Conservation (phyloP, 495 filamentous ascomycete species). For the Xylaria acuta region DNA sequence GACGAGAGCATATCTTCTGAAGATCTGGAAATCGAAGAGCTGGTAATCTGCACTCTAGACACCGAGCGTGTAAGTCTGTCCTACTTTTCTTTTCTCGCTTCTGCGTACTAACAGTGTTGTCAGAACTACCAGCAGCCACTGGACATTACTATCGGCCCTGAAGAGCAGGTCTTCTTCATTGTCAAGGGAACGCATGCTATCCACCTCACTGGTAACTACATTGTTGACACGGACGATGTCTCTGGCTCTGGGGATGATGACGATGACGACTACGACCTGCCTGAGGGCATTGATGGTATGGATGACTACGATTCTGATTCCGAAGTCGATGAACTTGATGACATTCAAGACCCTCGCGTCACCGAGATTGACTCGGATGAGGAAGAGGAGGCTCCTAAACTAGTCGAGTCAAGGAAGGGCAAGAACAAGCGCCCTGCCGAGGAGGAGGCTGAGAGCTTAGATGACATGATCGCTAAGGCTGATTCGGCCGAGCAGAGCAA, state of each 20-base stretch:
- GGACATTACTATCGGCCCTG: constrained; percentile 84
- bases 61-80: constrained; percentile 60
- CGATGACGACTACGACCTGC: constrained; percentile 80
- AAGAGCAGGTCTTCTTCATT: constrained; percentile 89
- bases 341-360: constrained; percentile 79
- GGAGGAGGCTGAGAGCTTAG: constrained; percentile 70
- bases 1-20: constrained; percentile 65
- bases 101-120: constrained; percentile 39
- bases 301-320: constrained; percentile 70
- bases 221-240: constrained; percentile 62
- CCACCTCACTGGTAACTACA: constrained; percentile 94
- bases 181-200: constrained; percentile 88
- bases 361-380: constrained; percentile 83
- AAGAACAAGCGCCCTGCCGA: constrained; percentile 90
- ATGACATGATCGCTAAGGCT: constrained; percentile 73
- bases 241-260: constrained; percentile 69
- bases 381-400: constrained; percentile 75
- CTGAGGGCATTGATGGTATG: constrained; percentile 46
- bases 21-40: constrained; percentile 69
- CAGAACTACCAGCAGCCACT: constrained; percentile 96
- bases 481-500: constrained; percentile 57
- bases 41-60: constrained; percentile 93
- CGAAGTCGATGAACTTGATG: constrained; percentile 84
- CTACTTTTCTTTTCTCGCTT: not conserved
- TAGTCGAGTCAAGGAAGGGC: constrained; percentile 72